These are phyloP conservation scores for Tirmania nivea DNA, from an alignment of 495 filamentous ascomycete species.

Conservation along the genomic window DNA sequence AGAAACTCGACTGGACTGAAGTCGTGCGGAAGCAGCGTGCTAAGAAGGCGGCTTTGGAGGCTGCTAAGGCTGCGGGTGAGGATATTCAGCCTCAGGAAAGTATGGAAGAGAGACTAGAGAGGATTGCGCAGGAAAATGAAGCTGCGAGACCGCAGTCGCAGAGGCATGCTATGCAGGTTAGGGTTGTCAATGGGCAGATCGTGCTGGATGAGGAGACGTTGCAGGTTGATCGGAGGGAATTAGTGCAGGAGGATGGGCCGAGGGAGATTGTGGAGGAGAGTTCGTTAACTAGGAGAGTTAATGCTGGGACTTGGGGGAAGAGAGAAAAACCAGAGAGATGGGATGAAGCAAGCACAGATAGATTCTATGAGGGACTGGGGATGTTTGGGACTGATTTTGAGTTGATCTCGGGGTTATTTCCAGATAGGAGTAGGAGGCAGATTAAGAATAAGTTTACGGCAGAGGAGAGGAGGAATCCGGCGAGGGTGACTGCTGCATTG, in stretches of 20 bases:
- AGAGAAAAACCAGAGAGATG: constrained; percentile 50
- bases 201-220: constrained; percentile 57
- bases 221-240: constrained; percentile 57
- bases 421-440: constrained; percentile 46
- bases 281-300: constrained; percentile 59
- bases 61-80: constrained; percentile 2
- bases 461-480: constrained; percentile 60
- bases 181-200: constrained; percentile 66
- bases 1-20: constrained; percentile 18
- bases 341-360: constrained; percentile 53
- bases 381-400: constrained; percentile 90
- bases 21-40: constrained; percentile 4
- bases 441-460: constrained; percentile 86
- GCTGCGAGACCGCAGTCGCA: neutral
- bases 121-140: constrained; percentile 1
- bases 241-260: constrained; percentile 29
- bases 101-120: constrained; percentile 8
- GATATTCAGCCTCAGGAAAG: constrained; percentile 5
- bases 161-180: constrained; percentile 33
- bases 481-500: constrained; percentile 45
- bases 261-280: constrained; percentile 59
- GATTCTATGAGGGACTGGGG: constrained; percentile 62
- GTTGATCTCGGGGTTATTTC: constrained; percentile 68
- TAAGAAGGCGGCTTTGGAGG: constrained; percentile 4
- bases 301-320: constrained; percentile 49